Conservation (phyloP, 164 flowering plant species). For the Dillenia suffruticosa region DNA sequence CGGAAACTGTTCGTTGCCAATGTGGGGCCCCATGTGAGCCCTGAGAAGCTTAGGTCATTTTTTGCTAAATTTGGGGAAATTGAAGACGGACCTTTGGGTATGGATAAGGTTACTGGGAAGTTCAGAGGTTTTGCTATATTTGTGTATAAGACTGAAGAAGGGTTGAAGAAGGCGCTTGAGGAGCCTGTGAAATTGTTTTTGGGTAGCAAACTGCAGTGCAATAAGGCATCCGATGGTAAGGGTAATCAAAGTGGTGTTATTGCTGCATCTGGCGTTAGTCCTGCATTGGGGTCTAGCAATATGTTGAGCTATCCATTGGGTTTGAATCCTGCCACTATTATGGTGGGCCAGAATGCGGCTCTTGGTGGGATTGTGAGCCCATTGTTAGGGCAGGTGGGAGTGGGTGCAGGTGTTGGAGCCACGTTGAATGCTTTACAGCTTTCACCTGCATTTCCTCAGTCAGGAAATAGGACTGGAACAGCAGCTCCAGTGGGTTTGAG, state of each 20-base stretch:
- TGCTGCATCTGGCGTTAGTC: not conserved
- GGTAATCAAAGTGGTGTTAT: slow-evolving; percentile 1
- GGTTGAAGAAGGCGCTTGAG: slow-evolving; percentile 33
- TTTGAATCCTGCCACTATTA: slow-evolving; percentile 19
- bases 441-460: slow-evolving; percentile 16
- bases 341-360: slow-evolving; percentile 17
- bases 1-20: slow-evolving; percentile 35
- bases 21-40: slow-evolving; percentile 20
- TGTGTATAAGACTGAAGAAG: slow-evolving; percentile 32
- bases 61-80: slow-evolving; percentile 40
- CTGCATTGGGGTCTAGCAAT: slow-evolving; percentile 11
- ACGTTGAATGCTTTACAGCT: slow-evolving; percentile 9
- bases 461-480: slow-evolving; percentile 13
- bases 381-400: slow-evolving; percentile 13
- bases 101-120: slow-evolving; percentile 31
- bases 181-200: slow-evolving; percentile 37
- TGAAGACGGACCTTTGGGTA: slow-evolving; percentile 39
- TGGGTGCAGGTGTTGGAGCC: slow-evolving; percentile 12
- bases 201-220: slow-evolving; percentile 29
- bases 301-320: slow-evolving; percentile 15
- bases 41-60: slow-evolving; percentile 22
- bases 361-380: slow-evolving; percentile 17
- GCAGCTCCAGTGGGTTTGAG: slow-evolving; percentile 10
- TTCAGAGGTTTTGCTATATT: slow-evolving; percentile 35
- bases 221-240: slow-evolving; percentile 22